Conservation (phyloP, 2,329 filamentous ascomycete species). For the Aspergillus phoenicis region DNA sequence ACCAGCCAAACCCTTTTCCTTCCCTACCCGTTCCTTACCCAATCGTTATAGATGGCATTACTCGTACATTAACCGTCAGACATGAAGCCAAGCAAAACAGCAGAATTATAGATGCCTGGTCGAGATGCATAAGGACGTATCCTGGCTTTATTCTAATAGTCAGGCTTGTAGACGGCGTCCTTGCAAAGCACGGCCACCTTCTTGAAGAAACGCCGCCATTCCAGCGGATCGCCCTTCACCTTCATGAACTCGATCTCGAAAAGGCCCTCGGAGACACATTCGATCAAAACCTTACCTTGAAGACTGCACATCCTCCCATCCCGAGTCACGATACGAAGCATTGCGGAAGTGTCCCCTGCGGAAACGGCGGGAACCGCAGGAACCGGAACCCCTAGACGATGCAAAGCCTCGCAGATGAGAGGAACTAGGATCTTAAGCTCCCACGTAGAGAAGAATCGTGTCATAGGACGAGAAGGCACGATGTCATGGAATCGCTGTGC, state of each 20-base stretch:
- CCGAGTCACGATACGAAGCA: constrained; percentile 72
- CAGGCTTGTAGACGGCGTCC: constrained; percentile 73
- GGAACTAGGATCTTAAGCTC: constrained; percentile 74
- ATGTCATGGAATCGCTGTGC: constrained; percentile 89
- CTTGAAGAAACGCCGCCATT: constrained; percentile 97
- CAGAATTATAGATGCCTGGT: not conserved
- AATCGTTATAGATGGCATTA: constrained; percentile 20
- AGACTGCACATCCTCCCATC: constrained; percentile 54
- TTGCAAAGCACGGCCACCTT: constrained; percentile 86
- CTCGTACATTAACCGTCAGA: constrained; percentile 18
- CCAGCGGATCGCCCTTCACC: constrained; percentile 89
- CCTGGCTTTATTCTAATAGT: constrained; percentile 32
- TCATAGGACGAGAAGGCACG: constrained; percentile 81
- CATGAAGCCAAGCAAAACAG: not conserved
- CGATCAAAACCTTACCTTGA: constrained; percentile 48
- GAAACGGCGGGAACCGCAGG: constrained; percentile 51
- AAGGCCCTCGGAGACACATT: constrained; percentile 58
- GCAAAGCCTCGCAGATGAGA: constrained; percentile 77
- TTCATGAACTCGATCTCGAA: constrained; percentile 91
- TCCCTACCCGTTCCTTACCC: constrained; percentile 1
- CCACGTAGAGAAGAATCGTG: constrained; percentile 87
- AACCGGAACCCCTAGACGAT: constrained; percentile 80
- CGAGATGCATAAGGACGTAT: not conserved
- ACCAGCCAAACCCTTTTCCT: not conserved
- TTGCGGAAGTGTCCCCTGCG: constrained; percentile 57